A percentile compares a stretch with the other conserved stretches of the same genome.
Conservation (phyloP, 2,329 filamentous ascomycete genomes). For the Elsinoe fawcettii region DNA sequence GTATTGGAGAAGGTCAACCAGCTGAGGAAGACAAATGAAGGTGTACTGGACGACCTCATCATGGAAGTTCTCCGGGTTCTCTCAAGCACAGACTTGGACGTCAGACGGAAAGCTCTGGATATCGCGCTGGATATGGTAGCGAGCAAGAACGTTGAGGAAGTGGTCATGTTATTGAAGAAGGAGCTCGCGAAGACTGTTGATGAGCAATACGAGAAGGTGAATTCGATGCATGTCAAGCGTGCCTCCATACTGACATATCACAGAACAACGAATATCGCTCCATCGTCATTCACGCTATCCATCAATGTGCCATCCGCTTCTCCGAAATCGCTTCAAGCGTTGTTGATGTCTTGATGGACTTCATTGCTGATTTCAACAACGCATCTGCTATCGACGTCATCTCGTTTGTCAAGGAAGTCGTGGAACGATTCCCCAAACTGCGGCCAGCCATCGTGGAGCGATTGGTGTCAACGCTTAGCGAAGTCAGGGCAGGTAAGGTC, state of each 20-base stretch:
- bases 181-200: constrained; percentile 96
- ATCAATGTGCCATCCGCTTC: constrained; percentile 98
- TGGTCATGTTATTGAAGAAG: constrained; percentile 92
- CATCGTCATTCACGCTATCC: constrained; percentile 91
- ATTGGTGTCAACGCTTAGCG: constrained; percentile 79
- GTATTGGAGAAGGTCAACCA: constrained; percentile 91
- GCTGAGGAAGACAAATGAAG: constrained; percentile 77
- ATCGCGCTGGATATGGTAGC: constrained; percentile 97
- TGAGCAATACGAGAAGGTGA: constrained; percentile 88
- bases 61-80: constrained; percentile 97
- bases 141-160: constrained; percentile 97
- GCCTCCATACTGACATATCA: constrained; percentile 15
- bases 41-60: constrained; percentile 82
- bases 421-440: constrained; percentile 92
- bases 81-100: constrained; percentile 91
- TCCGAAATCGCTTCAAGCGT: constrained; percentile 96
- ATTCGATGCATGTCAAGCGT: not conserved
- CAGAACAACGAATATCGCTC: constrained; percentile 87
- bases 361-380: constrained; percentile 97
- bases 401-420: constrained; percentile 96
- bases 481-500: constrained; percentile 93
- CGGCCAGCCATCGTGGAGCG: constrained; percentile 80
- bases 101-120: constrained; percentile 79
- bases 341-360: constrained; percentile 96
- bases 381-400: constrained; percentile 95